Base-by-base conservation (phyloP, 2,329 filamentous ascomycete species). In the Paecilomyces dactylethromorphus region DNA sequence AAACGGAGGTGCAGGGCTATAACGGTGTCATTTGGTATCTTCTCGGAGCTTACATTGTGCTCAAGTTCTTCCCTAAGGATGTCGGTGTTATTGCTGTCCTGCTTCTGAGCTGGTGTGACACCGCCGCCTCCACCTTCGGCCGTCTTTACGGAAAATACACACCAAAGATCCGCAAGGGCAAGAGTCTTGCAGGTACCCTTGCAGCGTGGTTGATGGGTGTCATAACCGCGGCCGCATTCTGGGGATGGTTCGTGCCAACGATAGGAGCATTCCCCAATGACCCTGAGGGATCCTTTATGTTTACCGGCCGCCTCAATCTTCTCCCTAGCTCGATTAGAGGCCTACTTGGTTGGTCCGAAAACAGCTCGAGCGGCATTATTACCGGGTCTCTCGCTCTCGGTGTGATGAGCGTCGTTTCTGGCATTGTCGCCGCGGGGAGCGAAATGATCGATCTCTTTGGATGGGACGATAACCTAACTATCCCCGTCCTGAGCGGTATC, bases 11-110 rank as follows among this genome's bases (percentile, higher is more conserved):
- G 66, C 83, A 87, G 54, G 91, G 92, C 56, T 99, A 91, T 82
- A 99, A 99, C 72, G 94, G 94, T 56, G 93, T 97, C 65, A 95
- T 99, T 65, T 97, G 90, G 81, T 99, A 97, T 76, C 85, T 99
- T 10, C 84, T 97, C 7, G 94, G 94, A 58, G 88, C 92, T 29
- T 97, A 92, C 86, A 82, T 87, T 32, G 91, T 93, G 15, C 84
- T 97, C 64, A 85, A 85, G 65, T 91, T 91, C 73, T 91, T 95
- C 73, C 91, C 92, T 63, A 99, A 97, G 78, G 94, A 99, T 68
- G 84, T 99, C 24, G 92, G 88, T 7, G 88, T 96, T 54, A 88
- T 97, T 80, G 87, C 89, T 61, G 89, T 97, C 51, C 80, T 99
- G 68, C 83, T 99, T 49, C 84, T 99, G 24, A 95, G 90, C 70